Evolutionary conservation across 306 rosid species (phyloP).

Genomic region (Cucumis melo): DNA sequence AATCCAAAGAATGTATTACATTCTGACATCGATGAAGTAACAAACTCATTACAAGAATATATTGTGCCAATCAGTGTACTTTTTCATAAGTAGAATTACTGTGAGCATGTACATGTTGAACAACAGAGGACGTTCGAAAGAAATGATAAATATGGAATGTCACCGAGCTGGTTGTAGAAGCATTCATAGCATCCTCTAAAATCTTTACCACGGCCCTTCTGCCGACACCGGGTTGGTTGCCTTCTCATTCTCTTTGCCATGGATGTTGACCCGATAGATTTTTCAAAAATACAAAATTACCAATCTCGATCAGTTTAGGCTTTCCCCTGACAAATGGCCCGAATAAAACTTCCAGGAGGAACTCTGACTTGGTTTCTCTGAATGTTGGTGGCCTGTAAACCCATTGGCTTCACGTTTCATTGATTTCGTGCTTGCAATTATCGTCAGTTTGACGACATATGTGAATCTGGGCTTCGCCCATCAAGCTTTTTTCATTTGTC

Average conservation of each 20-base stretch:
- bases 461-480: not conserved
- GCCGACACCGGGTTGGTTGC: not conserved
- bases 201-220: not conserved
- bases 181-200: not conserved
- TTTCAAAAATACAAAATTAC: not conserved
- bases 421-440: not conserved
- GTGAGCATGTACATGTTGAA: not conserved
- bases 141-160: not conserved
- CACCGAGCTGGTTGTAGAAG: not conserved
- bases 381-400: not conserved
- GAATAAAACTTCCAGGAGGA: not conserved
- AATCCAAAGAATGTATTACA: not conserved
- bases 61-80: not conserved
- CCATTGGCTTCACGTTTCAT: not conserved
- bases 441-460: not conserved
- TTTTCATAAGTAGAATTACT: not conserved
- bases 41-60: not conserved
- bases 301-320: not conserved
- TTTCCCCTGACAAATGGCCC: not conserved
- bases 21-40: not conserved
- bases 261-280: not conserved
- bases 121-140: not conserved
- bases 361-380: not conserved
- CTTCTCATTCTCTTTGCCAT: not conserved
- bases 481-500: not conserved